Evolutionary conservation across 176 grass and related monocot genomes (phyloP).

Genomic region (Metroxylon sagu): DNA sequence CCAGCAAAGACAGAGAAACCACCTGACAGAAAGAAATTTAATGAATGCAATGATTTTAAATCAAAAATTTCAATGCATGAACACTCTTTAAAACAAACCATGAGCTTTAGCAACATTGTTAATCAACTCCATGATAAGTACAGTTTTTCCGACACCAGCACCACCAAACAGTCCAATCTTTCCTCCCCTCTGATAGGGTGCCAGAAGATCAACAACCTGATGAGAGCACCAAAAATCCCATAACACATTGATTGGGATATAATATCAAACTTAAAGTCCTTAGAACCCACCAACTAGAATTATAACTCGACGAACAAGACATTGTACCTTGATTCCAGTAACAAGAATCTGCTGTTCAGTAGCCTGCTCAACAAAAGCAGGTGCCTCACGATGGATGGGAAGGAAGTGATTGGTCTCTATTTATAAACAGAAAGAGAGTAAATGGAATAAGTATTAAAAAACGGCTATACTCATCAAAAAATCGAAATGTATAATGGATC

Average conservation of each 20-base stretch:
- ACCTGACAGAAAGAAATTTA: constrained; percentile 37
- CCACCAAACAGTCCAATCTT: constrained; percentile 97
- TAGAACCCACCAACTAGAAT: background rate
- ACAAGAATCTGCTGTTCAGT: constrained; percentile 93
- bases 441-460: no score
- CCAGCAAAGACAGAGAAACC: constrained; percentile 98
- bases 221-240: constrained; percentile 7
- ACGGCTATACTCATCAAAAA: no score
- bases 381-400: constrained; percentile 87
- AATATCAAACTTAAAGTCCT: no score
- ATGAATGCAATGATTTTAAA: background rate
- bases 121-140: constrained; percentile 96
- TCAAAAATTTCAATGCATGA: constrained; percentile 1
- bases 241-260: no score
- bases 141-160: constrained; percentile 96
- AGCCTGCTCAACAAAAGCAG: constrained; percentile 90
- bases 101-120: constrained; percentile 97
- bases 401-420: constrained; percentile 66
- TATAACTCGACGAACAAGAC: background rate
- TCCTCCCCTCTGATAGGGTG: constrained; percentile 89
- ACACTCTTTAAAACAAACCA: constrained; percentile 35
- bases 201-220: constrained; percentile 90
- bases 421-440: background rate
- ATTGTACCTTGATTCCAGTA: constrained; percentile 87
- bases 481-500: no score